Base-by-base conservation (phyloP, 2,329 filamentous ascomycete genomes). In the Alternaria infectoria region DNA sequence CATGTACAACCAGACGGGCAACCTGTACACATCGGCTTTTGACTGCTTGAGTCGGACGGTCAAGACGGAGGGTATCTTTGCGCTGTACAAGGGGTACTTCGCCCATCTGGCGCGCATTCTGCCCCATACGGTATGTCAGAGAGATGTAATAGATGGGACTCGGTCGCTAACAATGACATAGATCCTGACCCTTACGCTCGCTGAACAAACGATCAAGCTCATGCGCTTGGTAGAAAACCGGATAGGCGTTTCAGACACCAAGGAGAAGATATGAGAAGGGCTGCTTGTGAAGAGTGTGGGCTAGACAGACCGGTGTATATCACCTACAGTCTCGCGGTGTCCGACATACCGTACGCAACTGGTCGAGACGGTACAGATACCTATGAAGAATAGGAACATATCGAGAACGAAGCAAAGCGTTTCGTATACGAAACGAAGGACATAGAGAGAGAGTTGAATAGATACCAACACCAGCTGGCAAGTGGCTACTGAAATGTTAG, bases 1-100 rank as follows among this genome's bases (percentile, higher is more conserved):
- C 67, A 90, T 99, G 85, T 99, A 99, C 86, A 99, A 99, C 84
- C 96, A 99, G 81, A 97, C 94, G 66, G 96, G 96, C 56, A 97
- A 97, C 78, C 86, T 99, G n/a, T 99, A 99, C 85, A 90, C 87
- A 71, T 92, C 94, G 62, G 93, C 96, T 5, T 92, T 97, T 67
- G 96, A 99, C 82, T 99, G 96, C 79, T 82, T 98, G 64, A 88
- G 87, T 78, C 94, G 97, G 83, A 99, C 96, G 0, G 86, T 99
- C 65, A 91, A 90, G 78, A 97, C 93, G 0, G 96, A 99, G 80
- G 96, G 96, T 21, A 74, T 97, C 56, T 83, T 98, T 50, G 96
- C 96, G 65, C 92, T 99, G 62, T 99, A 99, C 86, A 99, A 99
- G 85, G 96, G 96, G 62, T 97, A 96, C 84, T 89, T 97, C 76